phyloP scores from a whole-genome alignment of 495 filamentous ascomycete genomes.

The Neurospora terricola region DNA sequence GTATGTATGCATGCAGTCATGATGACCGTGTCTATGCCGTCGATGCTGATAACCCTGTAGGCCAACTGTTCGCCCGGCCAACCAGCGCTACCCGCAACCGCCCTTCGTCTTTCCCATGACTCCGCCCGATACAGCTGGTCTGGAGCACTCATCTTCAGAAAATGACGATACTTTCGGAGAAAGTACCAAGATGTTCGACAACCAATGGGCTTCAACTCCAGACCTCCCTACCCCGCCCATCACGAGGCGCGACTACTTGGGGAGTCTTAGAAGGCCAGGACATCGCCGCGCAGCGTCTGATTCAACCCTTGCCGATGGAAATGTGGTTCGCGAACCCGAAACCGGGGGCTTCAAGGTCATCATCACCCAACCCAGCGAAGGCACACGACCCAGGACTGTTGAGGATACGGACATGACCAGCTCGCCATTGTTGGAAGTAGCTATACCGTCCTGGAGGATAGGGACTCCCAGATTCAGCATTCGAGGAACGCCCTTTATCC shows the following conservation, averaged over 20 bases:
- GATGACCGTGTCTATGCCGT: conserved; percentile 6
- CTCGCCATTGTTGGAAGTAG: conserved; percentile 57
- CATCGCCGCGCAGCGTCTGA: conserved; percentile 41
- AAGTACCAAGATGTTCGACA: conserved; percentile 18
- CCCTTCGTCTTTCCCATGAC: conserved; percentile 50
- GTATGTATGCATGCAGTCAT: conserved; percentile 53
- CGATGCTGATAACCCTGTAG: conserved; percentile 23
- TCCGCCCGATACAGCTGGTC: conserved; percentile 44
- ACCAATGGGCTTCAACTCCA: conserved; percentile 23
- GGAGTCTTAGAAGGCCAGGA: conserved; percentile 9
- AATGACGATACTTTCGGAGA: conserved; percentile 28
- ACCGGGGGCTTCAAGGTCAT: conserved; percentile 70
- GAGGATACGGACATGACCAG: conserved; percentile 39
- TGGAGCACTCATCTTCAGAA: conserved; percentile 36
- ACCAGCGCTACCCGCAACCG: conserved; percentile 49
- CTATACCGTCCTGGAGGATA: conserved; percentile 80
- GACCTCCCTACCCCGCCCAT: conserved; percentile 21
- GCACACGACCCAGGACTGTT: conserved; percentile 51
- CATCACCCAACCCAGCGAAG: conserved; percentile 63
- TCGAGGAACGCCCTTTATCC: conserved; percentile 68
- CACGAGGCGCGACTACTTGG: conserved; percentile 13
- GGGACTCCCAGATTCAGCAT: conserved; percentile 74
- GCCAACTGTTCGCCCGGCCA: conserved; percentile 46
- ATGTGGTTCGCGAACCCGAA: conserved; percentile 42
- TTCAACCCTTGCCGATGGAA: conserved; percentile 33